Base-by-base conservation (phyloP, 176 grass and related monocot genomes). In the Puccinellia tenuiflora region DNA sequence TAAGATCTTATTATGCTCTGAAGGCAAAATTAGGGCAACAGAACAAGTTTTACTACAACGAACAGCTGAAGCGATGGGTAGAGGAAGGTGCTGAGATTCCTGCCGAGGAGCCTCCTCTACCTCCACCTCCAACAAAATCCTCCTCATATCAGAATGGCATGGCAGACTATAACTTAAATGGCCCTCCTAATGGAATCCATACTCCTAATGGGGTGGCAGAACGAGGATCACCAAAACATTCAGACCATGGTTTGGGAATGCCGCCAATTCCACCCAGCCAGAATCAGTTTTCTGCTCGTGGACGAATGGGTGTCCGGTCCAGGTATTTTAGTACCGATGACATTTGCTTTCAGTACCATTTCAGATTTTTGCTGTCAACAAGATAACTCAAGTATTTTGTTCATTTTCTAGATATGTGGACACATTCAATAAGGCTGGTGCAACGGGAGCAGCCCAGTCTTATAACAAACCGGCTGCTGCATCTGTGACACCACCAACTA, bases 1-100 rank as follows among this genome's bases (percentile, higher is more conserved):
- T 68, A 5, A 67, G 9, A 54, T 84, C 37, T 6, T 80, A 28
- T 81, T 83, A 57, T 79, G 43, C 55, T 77, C 54, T 46, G 43
- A 87, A 99, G 96, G 96, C 93, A 67, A 99, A 96, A 79, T 86
- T 99, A 67, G 96, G 96, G 68, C 85, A 99, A 33, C 79, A 85
- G 57, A 99, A 99, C 74, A 99, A 91, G 86, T 99, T 99, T 73
- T 99, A 99, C 81, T 99, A 99, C 57, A 91, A 99, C 31, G 96
- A 92, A 39, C 93, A 96, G 52, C 75, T 99, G 57, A 99, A 96
- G 83, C 92, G 87, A 78, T 99, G 96, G 96, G 96, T 99, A 45
- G 93, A 99, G 84, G 91, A 99, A 88, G 96, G 96, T 80, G 85
- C 91, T 79, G 92, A 73, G 20, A 75, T 88, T 88, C 91, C 89